Conservation (phyloP, 2,329 filamentous ascomycete genomes). For the Phyllosticta citriasiana region DNA sequence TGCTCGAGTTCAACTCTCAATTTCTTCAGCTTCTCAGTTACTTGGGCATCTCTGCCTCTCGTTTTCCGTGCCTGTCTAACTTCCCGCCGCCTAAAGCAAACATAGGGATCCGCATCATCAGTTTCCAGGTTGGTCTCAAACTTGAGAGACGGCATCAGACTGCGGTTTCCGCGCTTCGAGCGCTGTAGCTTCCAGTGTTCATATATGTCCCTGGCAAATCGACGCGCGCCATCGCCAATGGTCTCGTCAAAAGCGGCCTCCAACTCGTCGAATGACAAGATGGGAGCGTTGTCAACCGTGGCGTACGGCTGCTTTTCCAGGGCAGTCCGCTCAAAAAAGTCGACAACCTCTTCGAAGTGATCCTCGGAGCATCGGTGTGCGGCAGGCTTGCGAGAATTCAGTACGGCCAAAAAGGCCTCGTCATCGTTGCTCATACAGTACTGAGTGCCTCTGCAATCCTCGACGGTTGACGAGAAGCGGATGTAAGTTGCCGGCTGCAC, state of each 20-base stretch:
- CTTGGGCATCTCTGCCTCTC: constrained; percentile 82
- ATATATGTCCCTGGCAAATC: constrained; percentile 69
- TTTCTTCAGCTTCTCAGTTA: constrained; percentile 87
- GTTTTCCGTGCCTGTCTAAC: constrained; percentile 93
- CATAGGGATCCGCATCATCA: constrained; percentile 93
- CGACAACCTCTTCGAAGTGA: constrained; percentile 89
- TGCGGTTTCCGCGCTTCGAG: constrained; percentile 55
- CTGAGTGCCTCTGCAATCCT: constrained; percentile 80
- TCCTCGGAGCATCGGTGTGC: constrained; percentile 67
- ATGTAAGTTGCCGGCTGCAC: constrained; percentile 87
- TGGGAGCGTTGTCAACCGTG: constrained; percentile 76
- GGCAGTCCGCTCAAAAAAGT: constrained; percentile 85
- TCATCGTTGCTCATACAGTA: constrained; percentile 96
- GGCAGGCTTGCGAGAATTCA: constrained; percentile 66
- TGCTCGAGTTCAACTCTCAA: constrained; percentile 85
- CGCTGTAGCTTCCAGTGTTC: constrained; percentile 77
- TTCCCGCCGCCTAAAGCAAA: constrained; percentile 93
- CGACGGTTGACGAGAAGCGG: constrained; percentile 94
- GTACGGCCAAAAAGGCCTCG: constrained; percentile 69
- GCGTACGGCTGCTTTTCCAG: constrained; percentile 79
- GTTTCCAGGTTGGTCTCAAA: constrained; percentile 91
- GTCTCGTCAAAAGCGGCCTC: constrained; percentile 55
- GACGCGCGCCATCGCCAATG: constrained; percentile 44
- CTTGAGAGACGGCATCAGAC: constrained; percentile 72
- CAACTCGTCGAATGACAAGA: constrained; percentile 48